Conservation (phyloP, 371 early-diverging fungal genomes). For the Synchytrium microbalum region DNA sequence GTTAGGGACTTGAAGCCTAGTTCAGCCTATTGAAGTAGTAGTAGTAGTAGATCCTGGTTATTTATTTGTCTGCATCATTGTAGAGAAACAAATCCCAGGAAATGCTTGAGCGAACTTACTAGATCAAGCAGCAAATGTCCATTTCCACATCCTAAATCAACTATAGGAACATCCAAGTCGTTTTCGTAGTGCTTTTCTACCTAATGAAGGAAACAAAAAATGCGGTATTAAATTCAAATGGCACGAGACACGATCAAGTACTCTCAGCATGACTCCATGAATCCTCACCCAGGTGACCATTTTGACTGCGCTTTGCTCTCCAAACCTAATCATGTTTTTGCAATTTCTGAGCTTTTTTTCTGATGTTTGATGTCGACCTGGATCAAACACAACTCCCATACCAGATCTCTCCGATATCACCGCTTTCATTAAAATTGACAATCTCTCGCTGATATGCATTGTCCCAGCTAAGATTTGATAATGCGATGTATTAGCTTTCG, state of each 20-base stretch:
- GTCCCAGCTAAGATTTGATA: conserved; percentile 62
- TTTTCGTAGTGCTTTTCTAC: conserved; percentile 11
- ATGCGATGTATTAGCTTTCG: too few species aligned
- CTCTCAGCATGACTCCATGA: conserved; percentile 5
- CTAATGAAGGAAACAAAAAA: not conserved
- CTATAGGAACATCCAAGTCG: conserved; percentile 37
- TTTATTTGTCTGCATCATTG: not conserved
- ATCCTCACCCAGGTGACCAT: conserved; percentile 74
- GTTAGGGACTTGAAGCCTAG: conserved; percentile 60
- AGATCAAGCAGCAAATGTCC: conserved; percentile 78
- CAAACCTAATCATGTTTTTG: conserved; percentile 51
- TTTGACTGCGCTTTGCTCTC: conserved; percentile 68
- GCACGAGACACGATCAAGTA: conserved; percentile 13
- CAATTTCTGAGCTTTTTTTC: not conserved
- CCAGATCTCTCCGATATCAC: conserved; percentile 86
- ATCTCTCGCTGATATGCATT: conserved; percentile 70
- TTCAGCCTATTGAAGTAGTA: conserved; percentile 22
- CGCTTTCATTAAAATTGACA: conserved; percentile 65
- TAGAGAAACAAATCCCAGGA: conserved; percentile 5
- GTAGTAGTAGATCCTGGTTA: too few species aligned
- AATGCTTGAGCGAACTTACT: conserved; percentile 10
- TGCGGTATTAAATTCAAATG: not conserved
- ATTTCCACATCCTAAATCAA: conserved; percentile 90
- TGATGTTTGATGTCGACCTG: not conserved
- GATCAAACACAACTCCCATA: conserved; percentile 10